A percentile compares a stretch with the other conserved stretches of the same genome.
Conservation (phyloP, 2,329 filamentous ascomycete species). For the Neocucurbitaria cava region DNA sequence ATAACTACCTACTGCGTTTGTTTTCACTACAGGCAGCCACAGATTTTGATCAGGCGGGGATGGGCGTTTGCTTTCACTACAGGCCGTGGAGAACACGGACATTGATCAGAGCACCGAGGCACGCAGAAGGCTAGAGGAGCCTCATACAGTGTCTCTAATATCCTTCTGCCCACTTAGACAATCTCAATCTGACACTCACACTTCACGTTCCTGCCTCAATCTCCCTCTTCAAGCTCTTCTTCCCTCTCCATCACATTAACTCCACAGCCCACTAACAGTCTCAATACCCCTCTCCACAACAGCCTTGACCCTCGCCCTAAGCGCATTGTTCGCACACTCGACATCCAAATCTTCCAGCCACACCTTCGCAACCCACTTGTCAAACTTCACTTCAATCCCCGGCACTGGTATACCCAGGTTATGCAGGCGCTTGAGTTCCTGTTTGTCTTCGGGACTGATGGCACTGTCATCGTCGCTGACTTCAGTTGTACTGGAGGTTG, state of each 20-base stretch:
- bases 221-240: neutral
- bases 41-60: too few species aligned
- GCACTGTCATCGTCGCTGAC: conserved; percentile 3
- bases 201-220: too few species aligned
- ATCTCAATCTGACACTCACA: too few species aligned
- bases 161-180: too few species aligned
- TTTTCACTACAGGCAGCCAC: too few species aligned
- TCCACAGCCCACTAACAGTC: conserved; percentile 64
- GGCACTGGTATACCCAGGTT: conserved; percentile 89
- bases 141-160: too few species aligned
- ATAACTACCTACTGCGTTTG: too few species aligned
- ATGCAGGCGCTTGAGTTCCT: conserved; percentile 79
- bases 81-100: too few species aligned
- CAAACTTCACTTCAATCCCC: conserved; percentile 83
- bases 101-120: too few species aligned
- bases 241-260: neutral
- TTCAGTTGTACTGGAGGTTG: conserved; percentile 32
- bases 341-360: conserved; percentile 94
- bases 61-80: too few species aligned
- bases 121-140: too few species aligned
- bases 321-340: conserved; percentile 78
- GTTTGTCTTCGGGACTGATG: conserved; percentile 31
- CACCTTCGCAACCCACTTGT: conserved; percentile 84
- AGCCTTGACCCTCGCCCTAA: conserved; percentile 83
- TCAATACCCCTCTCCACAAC: conserved; percentile 91